Base-by-base conservation (phyloP, 1,284 basidiomycete species). In the Takashimella tepidaria region DNA sequence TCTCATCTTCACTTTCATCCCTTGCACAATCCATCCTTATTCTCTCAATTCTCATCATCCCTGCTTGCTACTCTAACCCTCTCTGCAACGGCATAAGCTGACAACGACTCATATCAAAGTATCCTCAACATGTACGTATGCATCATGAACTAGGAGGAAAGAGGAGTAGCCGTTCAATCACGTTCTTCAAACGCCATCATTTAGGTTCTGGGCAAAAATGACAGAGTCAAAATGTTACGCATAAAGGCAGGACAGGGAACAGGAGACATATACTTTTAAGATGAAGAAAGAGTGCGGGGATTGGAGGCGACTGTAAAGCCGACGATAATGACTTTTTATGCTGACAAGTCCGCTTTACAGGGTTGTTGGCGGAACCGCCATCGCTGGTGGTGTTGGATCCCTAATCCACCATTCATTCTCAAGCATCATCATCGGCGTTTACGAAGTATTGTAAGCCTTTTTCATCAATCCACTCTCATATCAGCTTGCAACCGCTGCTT, bases 381-480 rank as follows among this genome's bases (percentile, higher is more conserved):
- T 76, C 25, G 67, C 68, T 2, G 74, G 74, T 46, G 74, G 70
- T 12, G 56, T 76, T 11, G 73, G 72, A 21, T 69, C 68, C 21
- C 57, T 74, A 41, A 69, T 76, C 60, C 51, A 74, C 47, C 69
- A 71, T 50, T 66, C 66, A 10, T 76, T 76, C 66, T 71, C 68
- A 22, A 65, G 65, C 50, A 69, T 73, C 55, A 69, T 73, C 47
- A 72, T 72, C 25, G 69, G 70, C n/a, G 58, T 72, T 16, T 72
- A 72, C 45, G 69, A 71, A 56, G 54, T 73, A 16, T 43, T 72
- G 70, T 72, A 47, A 63, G 68, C n/a, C n/a, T n/a, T n/a, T n/a
- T n/a, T n/a, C n/a, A n/a, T n/a, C n/a, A n/a, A n/a, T n/a, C n/a
- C n/a, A n/a, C n/a, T n/a, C n/a, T n/a, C n/a, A n/a, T n/a, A n/a